These are phyloP conservation scores for Fusarium robinianum DNA, from an alignment of 2,329 filamentous ascomycete genomes.

Conservation along the genomic window DNA sequence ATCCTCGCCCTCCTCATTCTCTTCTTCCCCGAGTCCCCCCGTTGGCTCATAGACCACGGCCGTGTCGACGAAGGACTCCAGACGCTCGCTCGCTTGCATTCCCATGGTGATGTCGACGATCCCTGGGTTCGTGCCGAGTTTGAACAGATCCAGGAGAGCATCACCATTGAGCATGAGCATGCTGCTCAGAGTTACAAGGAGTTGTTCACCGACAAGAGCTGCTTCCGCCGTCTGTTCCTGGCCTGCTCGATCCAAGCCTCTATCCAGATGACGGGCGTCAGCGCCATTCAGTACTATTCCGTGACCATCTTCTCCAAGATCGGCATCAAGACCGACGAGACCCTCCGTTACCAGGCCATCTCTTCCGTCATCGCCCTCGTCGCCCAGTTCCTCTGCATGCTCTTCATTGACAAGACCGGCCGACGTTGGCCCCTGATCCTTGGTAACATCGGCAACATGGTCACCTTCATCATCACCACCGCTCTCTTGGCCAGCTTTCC, in stretches of 20 bases:
- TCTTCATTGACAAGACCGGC: slow-evolving; percentile 70
- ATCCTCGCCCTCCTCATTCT: slow-evolving; percentile 67
- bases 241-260: slow-evolving; percentile 71
- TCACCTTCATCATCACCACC: slow-evolving; percentile 73
- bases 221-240: slow-evolving; percentile 73
- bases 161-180: slow-evolving; percentile 68
- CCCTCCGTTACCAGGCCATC: slow-evolving; percentile 77
- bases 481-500: slow-evolving; percentile 62
- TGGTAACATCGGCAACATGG: slow-evolving; percentile 72
- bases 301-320: slow-evolving; percentile 70
- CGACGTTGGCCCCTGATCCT: slow-evolving; percentile 73
- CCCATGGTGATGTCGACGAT: slow-evolving; percentile 68
- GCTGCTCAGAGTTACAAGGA: slow-evolving; percentile 72
- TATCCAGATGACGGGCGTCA: slow-evolving; percentile 77
- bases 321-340: slow-evolving; percentile 66
- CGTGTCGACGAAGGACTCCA: slow-evolving; percentile 65
- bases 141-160: slow-evolving; percentile 68
- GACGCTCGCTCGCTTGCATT: slow-evolving; percentile 71
- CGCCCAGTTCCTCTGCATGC: slow-evolving; percentile 69
- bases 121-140: slow-evolving; percentile 74
- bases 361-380: slow-evolving; percentile 72
- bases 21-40: slow-evolving; percentile 71
- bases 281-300: slow-evolving; percentile 76
- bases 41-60: slow-evolving; percentile 77
- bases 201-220: slow-evolving; percentile 64